A percentile compares a stretch with the other conserved stretches of the same genome.
These are phyloP conservation scores for Fusarium cicatricum DNA, from an alignment of 2,329 filamentous ascomycete genomes.

Conservation along the genomic window DNA sequence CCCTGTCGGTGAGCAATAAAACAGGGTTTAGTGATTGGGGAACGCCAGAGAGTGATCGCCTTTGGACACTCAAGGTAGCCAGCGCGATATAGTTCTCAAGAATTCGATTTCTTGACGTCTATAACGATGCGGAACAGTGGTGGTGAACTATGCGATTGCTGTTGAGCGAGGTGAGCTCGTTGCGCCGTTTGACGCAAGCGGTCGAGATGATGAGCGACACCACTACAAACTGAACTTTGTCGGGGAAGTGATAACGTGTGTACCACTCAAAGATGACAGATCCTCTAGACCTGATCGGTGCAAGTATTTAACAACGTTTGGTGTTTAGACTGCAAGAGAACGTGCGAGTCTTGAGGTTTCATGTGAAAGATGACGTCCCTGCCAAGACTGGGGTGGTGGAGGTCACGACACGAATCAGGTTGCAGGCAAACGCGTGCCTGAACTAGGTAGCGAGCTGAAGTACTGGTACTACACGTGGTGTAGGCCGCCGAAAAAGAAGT, in stretches of 20 bases:
- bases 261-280: too few relatives aligned
- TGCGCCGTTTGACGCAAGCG: too few relatives aligned
- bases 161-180: not conserved
- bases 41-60: not conserved
- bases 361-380: conserved; percentile 38
- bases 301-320: not conserved
- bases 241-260: too few relatives aligned
- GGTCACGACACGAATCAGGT: conserved; percentile 5
- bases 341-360: conserved; percentile 2
- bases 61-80: conserved; percentile 11
- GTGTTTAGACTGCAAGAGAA: not conserved
- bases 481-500: too few relatives aligned
- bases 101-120: not conserved
- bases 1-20: not conserved
- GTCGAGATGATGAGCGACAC: too few relatives aligned
- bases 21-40: not conserved
- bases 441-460: not conserved
- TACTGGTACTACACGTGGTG: too few relatives aligned
- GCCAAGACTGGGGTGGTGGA: not conserved
- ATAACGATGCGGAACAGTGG: too few relatives aligned
- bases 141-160: not conserved
- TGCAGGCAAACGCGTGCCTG: conserved; percentile 8
- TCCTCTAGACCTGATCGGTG: too few relatives aligned
- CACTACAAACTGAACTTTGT: too few relatives aligned
- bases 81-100: conserved; percentile 11